Conservation (phyloP, 176 grass and related monocot species). For the Stipa capillata region DNA sequence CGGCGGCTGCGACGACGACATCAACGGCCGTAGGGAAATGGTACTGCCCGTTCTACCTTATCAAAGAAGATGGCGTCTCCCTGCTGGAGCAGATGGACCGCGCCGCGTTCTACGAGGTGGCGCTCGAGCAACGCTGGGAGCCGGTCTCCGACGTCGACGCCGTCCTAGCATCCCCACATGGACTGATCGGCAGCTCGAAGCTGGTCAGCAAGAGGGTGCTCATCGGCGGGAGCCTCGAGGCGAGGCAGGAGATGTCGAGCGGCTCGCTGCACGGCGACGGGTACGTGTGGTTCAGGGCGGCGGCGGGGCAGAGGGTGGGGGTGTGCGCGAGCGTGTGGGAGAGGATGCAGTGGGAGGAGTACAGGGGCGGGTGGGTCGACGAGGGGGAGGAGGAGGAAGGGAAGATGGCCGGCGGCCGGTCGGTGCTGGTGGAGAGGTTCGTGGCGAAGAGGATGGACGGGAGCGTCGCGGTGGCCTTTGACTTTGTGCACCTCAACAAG, state of each 20-base stretch:
- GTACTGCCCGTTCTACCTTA: no score
- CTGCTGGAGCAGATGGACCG: neutral
- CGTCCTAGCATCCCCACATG: no score
- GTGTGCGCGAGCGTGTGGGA: conserved; percentile 43
- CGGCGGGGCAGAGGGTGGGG: conserved; percentile 10
- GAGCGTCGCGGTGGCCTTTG: conserved; percentile 27
- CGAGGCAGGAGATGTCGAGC: neutral
- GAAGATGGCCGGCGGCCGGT: neutral
- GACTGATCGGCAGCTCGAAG: no score
- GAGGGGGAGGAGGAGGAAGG: conserved; percentile 17
- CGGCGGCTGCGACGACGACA: no score
- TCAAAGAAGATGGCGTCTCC: neutral
- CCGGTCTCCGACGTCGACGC: neutral
- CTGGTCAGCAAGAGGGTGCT: no score
- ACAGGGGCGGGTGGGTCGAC: conserved; percentile 32
- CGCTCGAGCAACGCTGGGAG: no score
- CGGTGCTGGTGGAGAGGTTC: conserved; percentile 58
- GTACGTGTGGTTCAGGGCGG: conserved; percentile 41
- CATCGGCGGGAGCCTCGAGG: neutral
- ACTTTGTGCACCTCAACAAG: conserved; percentile 40
- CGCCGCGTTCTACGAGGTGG: neutral
- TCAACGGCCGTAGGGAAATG: no score
- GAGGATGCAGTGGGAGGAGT: conserved; percentile 52
- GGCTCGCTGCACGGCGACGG: conserved; percentile 2
- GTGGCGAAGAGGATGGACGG: conserved; percentile 44